Conservation (phyloP, 1,139 yeast species). For the Pichia sp. region DNA sequence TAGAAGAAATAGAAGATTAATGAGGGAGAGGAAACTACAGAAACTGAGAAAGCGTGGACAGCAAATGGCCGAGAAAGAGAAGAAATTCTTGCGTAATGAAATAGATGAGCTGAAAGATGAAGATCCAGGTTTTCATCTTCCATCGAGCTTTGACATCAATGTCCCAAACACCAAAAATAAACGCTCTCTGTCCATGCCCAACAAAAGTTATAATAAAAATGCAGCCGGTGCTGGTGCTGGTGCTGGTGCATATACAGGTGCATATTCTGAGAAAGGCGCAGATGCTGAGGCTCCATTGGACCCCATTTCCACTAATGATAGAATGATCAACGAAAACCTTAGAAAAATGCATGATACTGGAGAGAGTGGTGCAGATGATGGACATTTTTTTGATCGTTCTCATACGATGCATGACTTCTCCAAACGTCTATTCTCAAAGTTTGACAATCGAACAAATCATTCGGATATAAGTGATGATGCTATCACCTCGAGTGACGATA, state of each 20-base stretch:
- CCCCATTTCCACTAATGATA: conserved; percentile 5
- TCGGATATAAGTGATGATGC: conserved; percentile 6
- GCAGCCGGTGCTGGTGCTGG: conserved; percentile 6
- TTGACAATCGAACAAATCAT: conserved; percentile 2
- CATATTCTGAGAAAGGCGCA: conserved; percentile 4
- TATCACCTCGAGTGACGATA: conserved; percentile 4
- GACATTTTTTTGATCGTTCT: conserved; percentile 1
- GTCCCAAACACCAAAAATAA: conserved; percentile 1
- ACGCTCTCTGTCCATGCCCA: conserved; percentile 10
- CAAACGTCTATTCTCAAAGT: conserved; percentile 1
- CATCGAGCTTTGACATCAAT: background rate
- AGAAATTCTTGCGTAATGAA: background rate
- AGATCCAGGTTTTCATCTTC: background rate
- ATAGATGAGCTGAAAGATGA: background rate
- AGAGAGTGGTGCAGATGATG: no score
- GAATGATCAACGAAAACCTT: conserved; percentile 2
- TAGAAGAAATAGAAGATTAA: background rate
- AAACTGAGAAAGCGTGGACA: conserved; percentile 11
- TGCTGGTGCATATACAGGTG: background rate
- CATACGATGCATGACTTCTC: conserved; percentile 11
- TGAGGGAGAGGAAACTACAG: conserved; percentile 15
- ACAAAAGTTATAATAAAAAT: no score
- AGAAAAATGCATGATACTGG: background rate
- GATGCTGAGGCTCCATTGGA: conserved; percentile 10
- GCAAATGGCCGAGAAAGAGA: conserved; percentile 17